phyloP scores from a whole-genome alignment of 1,284 basidiomycete genomes.

The Cutaneotrichosporon dermatis region DNA sequence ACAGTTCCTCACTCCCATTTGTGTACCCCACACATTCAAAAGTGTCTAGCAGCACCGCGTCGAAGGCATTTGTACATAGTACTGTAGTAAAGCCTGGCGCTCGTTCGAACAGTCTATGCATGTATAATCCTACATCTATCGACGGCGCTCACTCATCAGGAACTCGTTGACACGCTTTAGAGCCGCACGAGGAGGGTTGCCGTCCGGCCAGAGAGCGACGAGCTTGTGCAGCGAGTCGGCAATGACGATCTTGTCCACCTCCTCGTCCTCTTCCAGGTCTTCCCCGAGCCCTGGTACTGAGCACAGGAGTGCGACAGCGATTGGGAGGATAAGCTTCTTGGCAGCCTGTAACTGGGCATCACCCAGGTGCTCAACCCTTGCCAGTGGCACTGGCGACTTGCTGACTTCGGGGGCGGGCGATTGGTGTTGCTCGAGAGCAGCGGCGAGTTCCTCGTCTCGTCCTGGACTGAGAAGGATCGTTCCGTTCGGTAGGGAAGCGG shows the following conservation, averaged over 20 bases:
- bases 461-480: conserved; percentile 21
- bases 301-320: conserved; percentile 28
- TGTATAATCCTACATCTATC: not conserved
- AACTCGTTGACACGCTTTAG: conserved; percentile 47
- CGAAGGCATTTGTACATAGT: not conserved
- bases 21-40: too few relatives aligned
- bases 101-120: not conserved
- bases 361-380: not conserved
- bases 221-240: conserved; percentile 36
- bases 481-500: not conserved
- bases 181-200: conserved; percentile 43
- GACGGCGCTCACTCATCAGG: conserved; percentile 27
- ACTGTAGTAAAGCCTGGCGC: not conserved
- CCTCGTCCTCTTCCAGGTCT: not conserved
- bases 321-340: conserved; percentile 29
- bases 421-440: not conserved
- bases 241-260: conserved; percentile 27
- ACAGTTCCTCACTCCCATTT: too few relatives aligned
- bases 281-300: conserved; percentile 11
- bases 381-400: not conserved
- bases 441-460: conserved; percentile 11
- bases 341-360: not conserved
- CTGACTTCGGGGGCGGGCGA: not conserved
- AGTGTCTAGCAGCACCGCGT: not conserved
- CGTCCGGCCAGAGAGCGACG: conserved; percentile 43